A percentile compares a stretch with the other conserved stretches of the same genome.
Evolutionary conservation across 164 flowering plant genomes (phyloP).

Genomic region (Kalanchoe fedtschenkoi): DNA sequence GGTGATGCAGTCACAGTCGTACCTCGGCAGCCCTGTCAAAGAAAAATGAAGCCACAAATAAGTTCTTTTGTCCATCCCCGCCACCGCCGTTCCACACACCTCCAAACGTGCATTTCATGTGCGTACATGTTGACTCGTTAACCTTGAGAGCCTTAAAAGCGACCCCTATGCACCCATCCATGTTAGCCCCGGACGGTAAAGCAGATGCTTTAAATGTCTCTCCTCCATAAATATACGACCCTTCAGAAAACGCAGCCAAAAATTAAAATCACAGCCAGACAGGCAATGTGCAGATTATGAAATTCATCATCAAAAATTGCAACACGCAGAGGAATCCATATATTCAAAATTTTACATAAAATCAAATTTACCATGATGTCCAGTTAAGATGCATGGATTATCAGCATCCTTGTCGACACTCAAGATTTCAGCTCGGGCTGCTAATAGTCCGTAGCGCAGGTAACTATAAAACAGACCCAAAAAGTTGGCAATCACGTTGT

Average conservation of each 20-base stretch:
- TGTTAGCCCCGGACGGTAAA: slow-evolving; percentile 49
- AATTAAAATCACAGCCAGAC: not conserved
- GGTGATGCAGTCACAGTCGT: slow-evolving; percentile 7
- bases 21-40: slow-evolving; percentile 98
- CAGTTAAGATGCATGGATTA: slow-evolving; percentile 71
- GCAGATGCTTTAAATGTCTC: slow-evolving; percentile 33
- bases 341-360: not conserved
- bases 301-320: no score
- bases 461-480: slow-evolving; percentile 38
- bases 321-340: not conserved
- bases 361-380: slow-evolving; percentile 24
- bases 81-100: slow-evolving; percentile 99
- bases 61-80: slow-evolving; percentile 87
- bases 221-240: slow-evolving; percentile 74
- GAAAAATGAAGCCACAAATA: slow-evolving; percentile 96
- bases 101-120: slow-evolving; percentile 96
- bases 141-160: slow-evolving; percentile 65
- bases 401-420: slow-evolving; percentile 38
- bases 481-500: not conserved
- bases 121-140: slow-evolving; percentile 70
- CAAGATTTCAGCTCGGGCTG: slow-evolving; percentile 94
- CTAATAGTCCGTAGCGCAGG: slow-evolving; percentile 82
- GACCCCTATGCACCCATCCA: slow-evolving; percentile 42
- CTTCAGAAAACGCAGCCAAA: slow-evolving; percentile 17
- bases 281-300: not conserved